phyloP scores from a whole-genome alignment of 306 rosid species.

The Potentilla sterilis region DNA sequence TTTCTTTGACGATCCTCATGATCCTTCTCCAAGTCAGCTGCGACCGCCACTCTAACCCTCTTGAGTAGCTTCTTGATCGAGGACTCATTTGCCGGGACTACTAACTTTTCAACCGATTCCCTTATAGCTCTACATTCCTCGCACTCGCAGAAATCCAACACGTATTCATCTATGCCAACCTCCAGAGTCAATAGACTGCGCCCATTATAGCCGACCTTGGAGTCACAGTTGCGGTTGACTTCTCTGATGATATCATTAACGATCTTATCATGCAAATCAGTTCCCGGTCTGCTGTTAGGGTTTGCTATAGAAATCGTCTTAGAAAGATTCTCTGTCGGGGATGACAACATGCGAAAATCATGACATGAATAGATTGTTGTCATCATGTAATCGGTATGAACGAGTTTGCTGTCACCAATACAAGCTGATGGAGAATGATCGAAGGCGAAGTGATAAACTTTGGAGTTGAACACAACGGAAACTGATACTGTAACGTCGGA shows the following conservation, averaged over 20 bases:
- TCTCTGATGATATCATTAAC: background rate
- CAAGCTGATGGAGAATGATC: too few species aligned
- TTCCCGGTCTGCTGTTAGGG: background rate
- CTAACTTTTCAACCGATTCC: background rate
- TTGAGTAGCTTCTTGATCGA: background rate
- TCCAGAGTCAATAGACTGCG: background rate
- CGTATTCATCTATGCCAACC: background rate
- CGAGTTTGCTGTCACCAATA: too few species aligned
- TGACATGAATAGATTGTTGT: too few species aligned
- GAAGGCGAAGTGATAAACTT: background rate
- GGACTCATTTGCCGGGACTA: background rate
- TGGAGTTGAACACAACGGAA: background rate
- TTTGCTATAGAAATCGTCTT: background rate
- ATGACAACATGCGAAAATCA: too few species aligned
- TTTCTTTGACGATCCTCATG: background rate
- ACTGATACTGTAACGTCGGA: background rate
- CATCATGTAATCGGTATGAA: too few species aligned
- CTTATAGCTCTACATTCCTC: background rate
- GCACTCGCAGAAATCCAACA: background rate
- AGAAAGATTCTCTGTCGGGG: background rate
- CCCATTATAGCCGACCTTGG: background rate
- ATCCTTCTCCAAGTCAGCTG: background rate
- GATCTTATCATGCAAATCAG: background rate
- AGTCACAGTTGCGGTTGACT: background rate
- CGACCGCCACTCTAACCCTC: background rate